These are phyloP conservation scores for Diplodia mutila DNA, from an alignment of 2,329 filamentous ascomycete genomes.

Conservation along the genomic window DNA sequence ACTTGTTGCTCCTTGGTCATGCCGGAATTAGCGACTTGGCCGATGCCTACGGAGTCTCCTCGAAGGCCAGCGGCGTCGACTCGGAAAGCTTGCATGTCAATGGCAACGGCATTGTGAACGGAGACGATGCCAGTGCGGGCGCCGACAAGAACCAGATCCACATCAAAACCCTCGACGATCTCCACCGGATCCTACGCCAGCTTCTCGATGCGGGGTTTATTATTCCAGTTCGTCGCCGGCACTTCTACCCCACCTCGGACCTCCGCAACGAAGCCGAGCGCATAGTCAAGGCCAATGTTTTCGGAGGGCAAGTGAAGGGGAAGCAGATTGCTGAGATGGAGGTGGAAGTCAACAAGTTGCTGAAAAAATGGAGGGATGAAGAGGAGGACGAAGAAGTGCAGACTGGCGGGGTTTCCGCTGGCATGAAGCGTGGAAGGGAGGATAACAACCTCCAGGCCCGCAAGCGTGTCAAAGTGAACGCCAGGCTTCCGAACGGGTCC, in stretches of 20 bases:
- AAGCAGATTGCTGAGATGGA: slow-evolving; percentile 64
- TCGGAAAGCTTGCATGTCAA: slow-evolving; percentile 14
- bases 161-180: slow-evolving; percentile 44
- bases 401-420: slow-evolving; percentile 16
- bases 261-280: slow-evolving; percentile 62
- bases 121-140: slow-evolving; percentile 31
- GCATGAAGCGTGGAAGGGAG: slow-evolving; percentile 20
- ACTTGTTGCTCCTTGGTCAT: slow-evolving; percentile 76
- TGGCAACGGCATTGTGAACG: slow-evolving; percentile 30
- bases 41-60: slow-evolving; percentile 60
- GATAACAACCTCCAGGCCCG: slow-evolving; percentile 31
- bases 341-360: slow-evolving; percentile 61
- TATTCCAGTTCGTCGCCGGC: slow-evolving; percentile 59
- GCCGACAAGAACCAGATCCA: slow-evolving; percentile 32
- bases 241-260: slow-evolving; percentile 62
- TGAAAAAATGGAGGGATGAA: slow-evolving; percentile 56
- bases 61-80: slow-evolving; percentile 37
- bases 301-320: slow-evolving; percentile 34
- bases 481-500: slow-evolving; percentile 31
- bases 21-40: slow-evolving; percentile 71
- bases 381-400: slow-evolving; percentile 37
- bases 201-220: slow-evolving; percentile 69
- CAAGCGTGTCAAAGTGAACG: slow-evolving; percentile 38
- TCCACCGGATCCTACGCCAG: slow-evolving; percentile 49
- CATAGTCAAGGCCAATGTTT: slow-evolving; percentile 60